Evolutionary conservation across 805 yeast species (phyloP).

Genomic region (Myxozyma monticola): DNA sequence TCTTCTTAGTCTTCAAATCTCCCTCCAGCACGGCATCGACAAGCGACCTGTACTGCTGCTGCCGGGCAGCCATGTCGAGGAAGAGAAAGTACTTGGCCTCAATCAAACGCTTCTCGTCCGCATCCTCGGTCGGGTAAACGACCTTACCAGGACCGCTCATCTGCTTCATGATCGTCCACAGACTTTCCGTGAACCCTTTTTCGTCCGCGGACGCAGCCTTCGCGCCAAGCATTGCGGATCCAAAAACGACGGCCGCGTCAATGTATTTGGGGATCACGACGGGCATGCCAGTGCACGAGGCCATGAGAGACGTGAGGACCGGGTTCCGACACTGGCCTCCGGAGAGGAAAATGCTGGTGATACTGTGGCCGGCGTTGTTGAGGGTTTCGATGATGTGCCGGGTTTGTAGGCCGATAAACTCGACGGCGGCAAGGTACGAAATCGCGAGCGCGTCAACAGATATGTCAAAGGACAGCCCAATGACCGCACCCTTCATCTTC

Average conservation of each 20-base stretch:
- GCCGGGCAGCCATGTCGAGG: conserved; percentile 82
- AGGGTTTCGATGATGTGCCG: conserved; percentile 89
- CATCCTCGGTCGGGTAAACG: conserved; percentile 61
- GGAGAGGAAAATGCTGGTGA: conserved; percentile 78
- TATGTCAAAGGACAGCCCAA: conserved; percentile 90
- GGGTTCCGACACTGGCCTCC: conserved; percentile 98
- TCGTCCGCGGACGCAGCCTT: conserved; percentile 72
- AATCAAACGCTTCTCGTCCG: conserved; percentile 70
- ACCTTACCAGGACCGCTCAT: conserved; percentile 83
- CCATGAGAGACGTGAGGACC: conserved; percentile 80
- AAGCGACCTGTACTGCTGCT: conserved; percentile 69
- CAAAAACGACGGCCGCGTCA: conserved; percentile 96
- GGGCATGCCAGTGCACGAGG: conserved; percentile 90
- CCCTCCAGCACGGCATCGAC: conserved; percentile 49
- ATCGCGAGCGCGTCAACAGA: conserved; percentile 82
- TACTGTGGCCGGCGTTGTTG: conserved; percentile 74
- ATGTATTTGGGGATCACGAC: conserved; percentile 90
- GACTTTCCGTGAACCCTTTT: conserved; percentile 33
- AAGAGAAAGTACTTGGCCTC: conserved; percentile 80
- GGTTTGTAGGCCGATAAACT: conserved; percentile 96
- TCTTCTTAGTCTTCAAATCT: background rate
- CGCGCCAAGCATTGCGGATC: conserved; percentile 93
- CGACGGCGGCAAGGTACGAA: conserved; percentile 90
- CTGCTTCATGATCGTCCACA: conserved; percentile 85
- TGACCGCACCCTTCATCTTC: conserved; percentile 84